These are phyloP conservation scores for Oryza longistaminata DNA, from an alignment of 176 grass and related monocot genomes.

Conservation along the genomic window DNA sequence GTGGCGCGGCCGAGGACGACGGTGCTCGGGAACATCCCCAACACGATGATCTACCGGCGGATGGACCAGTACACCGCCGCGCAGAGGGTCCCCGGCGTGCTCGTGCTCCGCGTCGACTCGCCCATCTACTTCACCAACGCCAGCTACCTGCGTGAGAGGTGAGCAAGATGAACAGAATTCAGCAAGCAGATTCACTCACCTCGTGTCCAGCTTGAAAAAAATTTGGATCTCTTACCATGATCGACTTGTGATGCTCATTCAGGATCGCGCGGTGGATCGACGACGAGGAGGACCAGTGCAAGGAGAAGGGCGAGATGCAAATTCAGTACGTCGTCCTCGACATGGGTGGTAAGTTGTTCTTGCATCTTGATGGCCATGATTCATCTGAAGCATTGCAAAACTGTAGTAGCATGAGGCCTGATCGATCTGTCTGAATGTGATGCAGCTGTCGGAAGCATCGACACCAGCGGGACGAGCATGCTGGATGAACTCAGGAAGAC, in stretches of 20 bases:
- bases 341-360: slow-evolving; percentile 74
- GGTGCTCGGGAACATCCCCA: slow-evolving; percentile 77
- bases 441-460: slow-evolving; percentile 85
- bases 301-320: slow-evolving; percentile 48
- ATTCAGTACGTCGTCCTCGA: slow-evolving; percentile 84
- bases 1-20: slow-evolving; percentile 72
- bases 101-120: slow-evolving; percentile 77
- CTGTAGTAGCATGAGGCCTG: not conserved
- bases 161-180: not conserved
- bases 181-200: not conserved
- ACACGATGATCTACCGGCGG: slow-evolving; percentile 65
- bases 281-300: slow-evolving; percentile 72
- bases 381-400: not conserved
- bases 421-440: not conserved
- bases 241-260: not conserved
- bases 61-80: slow-evolving; percentile 78
- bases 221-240: not conserved
- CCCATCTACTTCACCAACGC: slow-evolving; percentile 92
- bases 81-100: slow-evolving; percentile 58
- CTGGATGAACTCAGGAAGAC: slow-evolving; percentile 77
- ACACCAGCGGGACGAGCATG: slow-evolving; percentile 93
- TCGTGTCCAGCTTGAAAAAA: no score
- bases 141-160: slow-evolving; percentile 88
- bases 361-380: not conserved
- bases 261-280: slow-evolving; percentile 89